phyloP scores from a whole-genome alignment of 805 yeast genomes.

The Sugiyamaella lignohabitans region DNA sequence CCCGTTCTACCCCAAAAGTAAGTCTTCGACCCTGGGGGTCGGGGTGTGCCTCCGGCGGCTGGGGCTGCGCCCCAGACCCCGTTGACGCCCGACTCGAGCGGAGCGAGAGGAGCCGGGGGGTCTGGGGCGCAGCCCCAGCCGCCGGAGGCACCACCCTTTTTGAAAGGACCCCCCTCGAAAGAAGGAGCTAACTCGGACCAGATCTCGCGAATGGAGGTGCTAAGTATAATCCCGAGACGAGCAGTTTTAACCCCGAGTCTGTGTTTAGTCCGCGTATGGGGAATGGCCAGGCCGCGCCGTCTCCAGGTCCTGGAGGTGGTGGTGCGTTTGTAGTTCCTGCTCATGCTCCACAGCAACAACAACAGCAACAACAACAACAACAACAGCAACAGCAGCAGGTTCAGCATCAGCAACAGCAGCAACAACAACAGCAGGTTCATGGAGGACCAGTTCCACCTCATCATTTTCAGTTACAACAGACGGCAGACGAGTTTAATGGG shows the following conservation, averaged over 20 bases:
- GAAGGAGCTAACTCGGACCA: not conserved
- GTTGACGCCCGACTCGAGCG: not conserved
- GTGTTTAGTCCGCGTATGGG: slow-evolving; percentile 15
- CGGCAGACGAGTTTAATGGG: not conserved
- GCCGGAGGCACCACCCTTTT: not conserved
- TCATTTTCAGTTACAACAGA: not conserved
- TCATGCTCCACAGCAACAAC: no score
- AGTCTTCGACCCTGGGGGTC: not conserved
- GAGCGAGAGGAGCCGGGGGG: not conserved
- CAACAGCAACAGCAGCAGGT: not conserved
- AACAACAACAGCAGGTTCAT: not conserved
- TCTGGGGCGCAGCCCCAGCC: not conserved
- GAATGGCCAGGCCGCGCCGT: no score
- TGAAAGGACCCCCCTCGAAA: not conserved
- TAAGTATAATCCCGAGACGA: not conserved
- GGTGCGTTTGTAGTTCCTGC: not conserved
- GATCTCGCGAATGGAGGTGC: not conserved
- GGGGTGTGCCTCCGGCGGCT: not conserved
- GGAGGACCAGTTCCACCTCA: no score
- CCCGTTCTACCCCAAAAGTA: slow-evolving; percentile 13
- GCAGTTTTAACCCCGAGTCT: slow-evolving; percentile 13
- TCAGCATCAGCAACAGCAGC: not conserved
- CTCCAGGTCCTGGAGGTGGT: no score
- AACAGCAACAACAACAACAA: not conserved
- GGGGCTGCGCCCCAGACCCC: no score